phyloP scores from a whole-genome alignment of 2,329 filamentous ascomycete genomes.

The Hymenoscyphus linearis region DNA sequence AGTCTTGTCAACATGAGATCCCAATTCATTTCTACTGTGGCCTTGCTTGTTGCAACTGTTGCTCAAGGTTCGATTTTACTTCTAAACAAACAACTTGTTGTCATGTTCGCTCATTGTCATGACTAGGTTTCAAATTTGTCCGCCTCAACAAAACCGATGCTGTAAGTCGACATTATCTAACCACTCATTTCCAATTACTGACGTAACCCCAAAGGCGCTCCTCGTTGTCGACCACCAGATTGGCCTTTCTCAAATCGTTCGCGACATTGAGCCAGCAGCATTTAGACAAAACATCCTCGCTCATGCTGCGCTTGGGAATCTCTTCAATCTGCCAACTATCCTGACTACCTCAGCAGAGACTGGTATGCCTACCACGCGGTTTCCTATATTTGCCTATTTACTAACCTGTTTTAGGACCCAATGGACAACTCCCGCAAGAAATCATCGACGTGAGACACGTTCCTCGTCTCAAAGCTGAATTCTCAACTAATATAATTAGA shows the following conservation, averaged over 20 bases:
- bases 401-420: conserved; percentile 49
- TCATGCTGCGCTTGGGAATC: conserved; percentile 59
- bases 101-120: background rate
- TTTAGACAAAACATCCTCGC: conserved; percentile 64
- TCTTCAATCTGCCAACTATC: conserved; percentile 64
- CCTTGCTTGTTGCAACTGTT: conserved; percentile 17
- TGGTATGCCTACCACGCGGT: conserved; percentile 28
- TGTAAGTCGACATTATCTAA: conserved; percentile 10
- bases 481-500: conserved; percentile 2
- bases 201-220: conserved; percentile 37
- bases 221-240: conserved; percentile 56
- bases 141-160: conserved; percentile 34
- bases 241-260: conserved; percentile 52
- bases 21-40: conserved; percentile 16
- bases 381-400: background rate
- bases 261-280: conserved; percentile 61
- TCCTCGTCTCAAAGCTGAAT: background rate
- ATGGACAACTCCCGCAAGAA: conserved; percentile 65
- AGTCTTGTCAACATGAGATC: conserved; percentile 24
- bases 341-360: conserved; percentile 64
- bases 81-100: background rate
- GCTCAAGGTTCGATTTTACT: conserved; percentile 9
- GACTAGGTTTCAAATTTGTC: conserved; percentile 26
- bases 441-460: conserved; percentile 43
- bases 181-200: background rate